Conservation (phyloP, 2,329 filamentous ascomycete genomes). For the Sporothrix pallida region DNA sequence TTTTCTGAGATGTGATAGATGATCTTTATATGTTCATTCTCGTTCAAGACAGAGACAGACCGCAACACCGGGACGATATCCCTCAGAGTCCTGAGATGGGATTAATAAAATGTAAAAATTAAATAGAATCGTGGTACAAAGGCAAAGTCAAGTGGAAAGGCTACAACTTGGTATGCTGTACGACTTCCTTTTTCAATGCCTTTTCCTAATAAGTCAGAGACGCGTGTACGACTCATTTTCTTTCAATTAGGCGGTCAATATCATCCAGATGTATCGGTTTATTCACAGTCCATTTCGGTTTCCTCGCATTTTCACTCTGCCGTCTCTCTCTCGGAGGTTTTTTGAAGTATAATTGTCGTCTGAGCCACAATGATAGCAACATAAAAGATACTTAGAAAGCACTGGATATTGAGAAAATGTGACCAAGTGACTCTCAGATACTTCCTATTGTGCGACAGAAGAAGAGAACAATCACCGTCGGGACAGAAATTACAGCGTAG, state of each 20-base stretch:
- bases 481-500: neutral
- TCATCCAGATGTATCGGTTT: neutral
- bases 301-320: neutral
- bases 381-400: neutral
- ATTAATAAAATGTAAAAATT: neutral
- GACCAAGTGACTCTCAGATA: neutral
- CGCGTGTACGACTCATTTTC: neutral
- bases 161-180: neutral
- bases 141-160: neutral
- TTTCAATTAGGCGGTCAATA: neutral
- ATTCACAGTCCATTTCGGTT: too few relatives aligned
- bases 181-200: neutral
- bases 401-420: neutral
- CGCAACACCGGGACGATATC: neutral
- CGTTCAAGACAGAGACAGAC: neutral
- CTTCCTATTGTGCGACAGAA: neutral
- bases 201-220: neutral
- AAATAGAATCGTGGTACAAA: neutral
- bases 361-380: conserved; percentile 4
- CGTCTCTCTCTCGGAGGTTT: neutral
- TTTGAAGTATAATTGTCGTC: neutral
- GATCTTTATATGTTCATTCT: neutral
- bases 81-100: neutral
- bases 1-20: conserved; percentile 1
- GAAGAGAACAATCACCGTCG: neutral